These are phyloP conservation scores for Clonostachys solani DNA, from an alignment of 2,329 filamentous ascomycete species.

Conservation along the genomic window DNA sequence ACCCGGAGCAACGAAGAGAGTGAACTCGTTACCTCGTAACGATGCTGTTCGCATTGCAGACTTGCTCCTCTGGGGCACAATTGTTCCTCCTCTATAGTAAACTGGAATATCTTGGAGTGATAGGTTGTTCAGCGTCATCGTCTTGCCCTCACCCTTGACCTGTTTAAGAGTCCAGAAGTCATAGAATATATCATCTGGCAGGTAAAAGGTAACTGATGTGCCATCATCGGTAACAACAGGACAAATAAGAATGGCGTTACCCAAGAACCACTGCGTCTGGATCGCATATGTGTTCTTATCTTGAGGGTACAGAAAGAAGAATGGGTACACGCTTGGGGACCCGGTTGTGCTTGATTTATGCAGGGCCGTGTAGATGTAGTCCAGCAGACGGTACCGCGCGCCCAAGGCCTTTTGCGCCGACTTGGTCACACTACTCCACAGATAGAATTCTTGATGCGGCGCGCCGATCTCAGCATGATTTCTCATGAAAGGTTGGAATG, in stretches of 20 bases:
- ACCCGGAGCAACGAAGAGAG: constrained; percentile 61
- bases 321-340: constrained; percentile 59
- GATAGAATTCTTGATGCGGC: constrained; percentile 59
- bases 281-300: constrained; percentile 33
- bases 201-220: constrained; percentile 33
- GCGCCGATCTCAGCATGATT: constrained; percentile 51
- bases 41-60: constrained; percentile 56
- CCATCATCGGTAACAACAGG: constrained; percentile 35
- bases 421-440: constrained; percentile 54
- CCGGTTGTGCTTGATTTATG: constrained; percentile 54
- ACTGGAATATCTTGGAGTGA: constrained; percentile 50
- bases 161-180: constrained; percentile 35
- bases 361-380: constrained; percentile 70
- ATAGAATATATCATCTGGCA: constrained; percentile 41
- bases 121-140: constrained; percentile 24
- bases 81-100: constrained; percentile 56
- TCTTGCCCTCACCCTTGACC: constrained; percentile 2
- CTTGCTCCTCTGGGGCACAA: constrained; percentile 50
- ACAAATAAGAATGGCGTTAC: constrained; percentile 32
- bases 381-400: constrained; percentile 64
- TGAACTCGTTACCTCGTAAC: constrained; percentile 59
- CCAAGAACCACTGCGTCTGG: constrained; percentile 41
- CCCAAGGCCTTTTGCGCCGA: constrained; percentile 65
- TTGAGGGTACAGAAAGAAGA: constrained; percentile 63
- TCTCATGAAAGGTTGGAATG: constrained; percentile 63